Base-by-base conservation (phyloP, 352 stramenopile genomes). In the Globisporangium barbulae region DNA sequence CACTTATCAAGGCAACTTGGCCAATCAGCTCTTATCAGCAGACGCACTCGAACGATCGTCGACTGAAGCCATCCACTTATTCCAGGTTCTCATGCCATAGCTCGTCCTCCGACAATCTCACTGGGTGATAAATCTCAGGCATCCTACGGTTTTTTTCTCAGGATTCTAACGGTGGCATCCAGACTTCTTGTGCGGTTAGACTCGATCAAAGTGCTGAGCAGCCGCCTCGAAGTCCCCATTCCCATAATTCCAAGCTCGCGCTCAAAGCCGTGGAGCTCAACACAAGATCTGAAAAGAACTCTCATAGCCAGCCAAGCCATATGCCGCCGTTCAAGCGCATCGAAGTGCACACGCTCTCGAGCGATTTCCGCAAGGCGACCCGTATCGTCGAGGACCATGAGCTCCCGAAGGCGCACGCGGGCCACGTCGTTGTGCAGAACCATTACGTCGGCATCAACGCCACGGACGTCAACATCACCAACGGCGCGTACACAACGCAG, bases 371-470 rank as follows among this genome's bases (percentile, higher is more conserved):
- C 47, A 61, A 69, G n/a, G 71, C 74, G 53, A 78, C 72, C 17
- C 41, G 33, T 5, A 25, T 79, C 48, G 68, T 80, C 2, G 66
- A 78, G 15, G 59, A 69, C 10, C 5, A 50, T 2, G 62, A 74
- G 21, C 28, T 78, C 9, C 74, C 72, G 0, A 71, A 10, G 3
- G 69, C 71, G 31, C 48, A 53, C 49, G 37, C 65, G 12, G 71
- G 72, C 37, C 58, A 59, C 3, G 67, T 81, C 33, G 69, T 84
- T 12, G 73, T 84, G 15, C 55, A 79, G 69, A 83, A 78, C 69
- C 75, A 82, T 67, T 85, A 73, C 63, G 69, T 79, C 37, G 76
- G 76, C n/a, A 85, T 86, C 65, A 86, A 86, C 53, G 78, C 71
- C 25, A 81, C 78, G 28, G 73, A 84, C 67, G 72, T 89, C 64